Percentiles rank a stretch among this genome's conserved stretches.
Conservation (phyloP, 148 eudicot species). For the Vaccinium macrocarpon region DNA sequence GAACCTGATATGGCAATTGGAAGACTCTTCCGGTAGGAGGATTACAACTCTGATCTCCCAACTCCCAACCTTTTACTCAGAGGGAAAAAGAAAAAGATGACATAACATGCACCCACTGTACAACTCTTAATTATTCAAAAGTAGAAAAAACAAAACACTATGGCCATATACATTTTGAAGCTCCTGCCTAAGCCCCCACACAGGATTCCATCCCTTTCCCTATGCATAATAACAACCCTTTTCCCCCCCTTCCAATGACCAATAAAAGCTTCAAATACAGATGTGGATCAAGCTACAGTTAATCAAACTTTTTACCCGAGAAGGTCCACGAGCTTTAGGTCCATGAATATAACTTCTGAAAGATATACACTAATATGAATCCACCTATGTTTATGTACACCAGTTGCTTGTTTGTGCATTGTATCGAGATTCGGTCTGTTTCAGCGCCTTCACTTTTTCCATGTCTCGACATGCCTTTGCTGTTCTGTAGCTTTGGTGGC, state of each 20-base stretch:
- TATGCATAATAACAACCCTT: background rate
- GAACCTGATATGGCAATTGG: too few species aligned
- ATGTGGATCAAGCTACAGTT: background rate
- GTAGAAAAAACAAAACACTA: conserved; percentile 15
- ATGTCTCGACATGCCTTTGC: conserved; percentile 5
- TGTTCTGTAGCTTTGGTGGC: background rate
- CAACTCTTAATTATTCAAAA: background rate
- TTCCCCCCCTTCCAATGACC: background rate
- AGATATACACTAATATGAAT: conserved; percentile 7
- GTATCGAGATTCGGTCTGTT: background rate
- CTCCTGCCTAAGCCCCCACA: conserved; percentile 50
- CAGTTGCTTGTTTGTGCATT: background rate
- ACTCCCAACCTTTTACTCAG: too few species aligned
- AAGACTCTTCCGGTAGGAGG: too few species aligned
- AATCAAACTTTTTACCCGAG: background rate
- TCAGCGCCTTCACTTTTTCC: background rate
- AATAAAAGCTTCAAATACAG: background rate
- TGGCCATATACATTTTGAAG: background rate
- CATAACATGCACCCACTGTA: background rate
- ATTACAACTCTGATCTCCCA: too few species aligned
- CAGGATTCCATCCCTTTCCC: conserved; percentile 29
- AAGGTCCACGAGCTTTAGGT: background rate
- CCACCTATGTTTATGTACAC: conserved; percentile 15
- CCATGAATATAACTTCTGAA: background rate
- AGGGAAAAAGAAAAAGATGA: too few species aligned